These are phyloP conservation scores for Crepidotus variabilis DNA, from an alignment of 768 basidiomycete genomes.

Conservation along the genomic window DNA sequence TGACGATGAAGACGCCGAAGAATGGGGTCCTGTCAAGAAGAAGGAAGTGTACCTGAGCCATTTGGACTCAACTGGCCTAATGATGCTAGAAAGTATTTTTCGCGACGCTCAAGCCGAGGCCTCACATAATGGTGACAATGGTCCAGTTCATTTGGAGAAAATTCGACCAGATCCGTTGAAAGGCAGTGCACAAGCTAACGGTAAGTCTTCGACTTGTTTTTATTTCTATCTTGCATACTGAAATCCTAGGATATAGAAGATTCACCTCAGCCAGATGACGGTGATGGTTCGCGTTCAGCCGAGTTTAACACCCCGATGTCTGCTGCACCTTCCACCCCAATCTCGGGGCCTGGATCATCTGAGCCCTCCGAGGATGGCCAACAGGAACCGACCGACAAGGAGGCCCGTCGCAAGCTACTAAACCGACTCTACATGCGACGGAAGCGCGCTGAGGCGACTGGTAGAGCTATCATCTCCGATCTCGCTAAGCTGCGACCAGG, in stretches of 20 bases:
- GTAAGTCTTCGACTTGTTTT: not conserved
- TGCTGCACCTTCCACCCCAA: not conserved
- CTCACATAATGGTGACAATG: slow-evolving; percentile 1
- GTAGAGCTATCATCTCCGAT: slow-evolving; percentile 29
- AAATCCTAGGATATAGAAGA: not conserved
- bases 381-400: slow-evolving; percentile 19
- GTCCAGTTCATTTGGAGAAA: not conserved
- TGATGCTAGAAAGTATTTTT: slow-evolving; percentile 21
- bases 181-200: not conserved
- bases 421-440: slow-evolving; percentile 74
- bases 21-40: not conserved
- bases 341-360: not conserved
- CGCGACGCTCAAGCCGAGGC: slow-evolving; percentile 13
- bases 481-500: slow-evolving; percentile 34
- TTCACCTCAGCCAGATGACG: not conserved
- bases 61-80: slow-evolving; percentile 19
- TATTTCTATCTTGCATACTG: not conserved
- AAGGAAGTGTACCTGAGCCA: slow-evolving; percentile 10
- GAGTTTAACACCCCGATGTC: not conserved
- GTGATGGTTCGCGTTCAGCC: not conserved
- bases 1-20: not conserved
- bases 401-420: slow-evolving; percentile 50
- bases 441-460: slow-evolving; percentile 48
- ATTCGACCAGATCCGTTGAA: not conserved
- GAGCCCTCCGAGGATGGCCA: slow-evolving; percentile 3